Conservation (phyloP, 805 yeast species). For the Saccharomycopsis amapae region DNA sequence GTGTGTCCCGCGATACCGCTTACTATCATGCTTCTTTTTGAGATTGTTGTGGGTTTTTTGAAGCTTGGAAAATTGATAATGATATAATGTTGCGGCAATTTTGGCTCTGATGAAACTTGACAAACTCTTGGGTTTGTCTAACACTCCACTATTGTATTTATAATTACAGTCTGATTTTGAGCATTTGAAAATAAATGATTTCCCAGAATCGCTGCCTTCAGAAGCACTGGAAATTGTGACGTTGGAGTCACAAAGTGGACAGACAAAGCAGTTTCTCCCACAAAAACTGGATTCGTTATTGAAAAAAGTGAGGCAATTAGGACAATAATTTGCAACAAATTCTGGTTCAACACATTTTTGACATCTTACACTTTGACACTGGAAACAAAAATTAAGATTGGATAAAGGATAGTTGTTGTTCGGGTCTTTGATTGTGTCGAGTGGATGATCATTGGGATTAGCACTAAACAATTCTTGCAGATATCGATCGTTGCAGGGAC, state of each 20-base stretch:
- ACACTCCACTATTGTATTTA: conserved; percentile 31
- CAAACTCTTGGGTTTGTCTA: conserved; percentile 37
- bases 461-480: neutral
- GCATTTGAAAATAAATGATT: conserved; percentile 36
- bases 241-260: conserved; percentile 28
- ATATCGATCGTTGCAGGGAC: neutral
- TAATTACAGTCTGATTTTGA: conserved; percentile 28
- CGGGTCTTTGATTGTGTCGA: conserved; percentile 20
- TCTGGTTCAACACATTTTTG: conserved; percentile 25
- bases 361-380: conserved; percentile 28
- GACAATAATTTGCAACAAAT: conserved; percentile 26
- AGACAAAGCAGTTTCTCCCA: conserved; percentile 29
- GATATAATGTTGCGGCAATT: conserved; percentile 5
- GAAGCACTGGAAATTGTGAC: conserved; percentile 23
- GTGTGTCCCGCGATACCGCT: neutral
- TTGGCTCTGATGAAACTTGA: conserved; percentile 26
- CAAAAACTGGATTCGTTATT: conserved; percentile 23
- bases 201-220: conserved; percentile 23
- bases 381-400: conserved; percentile 26
- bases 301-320: conserved; percentile 24
- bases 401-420: conserved; percentile 19
- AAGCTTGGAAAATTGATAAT: conserved; percentile 18
- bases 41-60: conserved; percentile 21
- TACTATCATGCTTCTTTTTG: neutral
- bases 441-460: neutral